Conservation (phyloP, 148 eudicot genomes). For the Mesembryanthemum crystallinum region DNA sequence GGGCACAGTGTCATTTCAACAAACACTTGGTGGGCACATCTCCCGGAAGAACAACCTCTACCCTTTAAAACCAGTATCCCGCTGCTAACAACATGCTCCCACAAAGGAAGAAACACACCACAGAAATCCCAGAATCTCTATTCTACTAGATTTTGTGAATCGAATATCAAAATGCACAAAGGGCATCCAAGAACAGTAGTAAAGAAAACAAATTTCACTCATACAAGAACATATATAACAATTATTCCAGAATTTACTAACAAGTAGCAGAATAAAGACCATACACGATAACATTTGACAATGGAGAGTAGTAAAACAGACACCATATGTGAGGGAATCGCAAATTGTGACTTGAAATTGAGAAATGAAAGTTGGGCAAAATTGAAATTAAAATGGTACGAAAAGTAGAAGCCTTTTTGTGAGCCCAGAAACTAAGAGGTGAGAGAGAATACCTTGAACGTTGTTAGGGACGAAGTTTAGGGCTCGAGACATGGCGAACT, state of each 20-base stretch:
- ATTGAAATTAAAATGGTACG: not conserved
- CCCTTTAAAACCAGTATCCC: not conserved
- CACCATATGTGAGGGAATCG: not conserved
- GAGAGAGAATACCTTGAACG: constrained; percentile 43
- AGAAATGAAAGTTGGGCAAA: not conserved
- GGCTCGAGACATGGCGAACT: constrained; percentile 48
- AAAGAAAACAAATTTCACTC: not conserved
- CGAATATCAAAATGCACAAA: not conserved
- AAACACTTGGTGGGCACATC: constrained; percentile 32
- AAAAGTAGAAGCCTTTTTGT: not conserved
- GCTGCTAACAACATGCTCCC: not conserved
- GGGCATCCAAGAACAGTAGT: not conserved
- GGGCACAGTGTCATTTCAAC: constrained; percentile 21
- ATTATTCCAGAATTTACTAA: not conserved
- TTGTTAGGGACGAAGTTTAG: constrained; percentile 42
- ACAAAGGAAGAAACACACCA: not conserved
- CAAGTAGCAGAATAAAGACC: not conserved
- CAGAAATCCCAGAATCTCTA: constrained; percentile 3
- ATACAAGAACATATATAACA: not conserved
- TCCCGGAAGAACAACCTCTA: not conserved
- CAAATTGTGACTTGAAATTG: not conserved
- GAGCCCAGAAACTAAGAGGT: not conserved
- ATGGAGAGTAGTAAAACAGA: not conserved
- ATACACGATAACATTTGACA: not conserved
- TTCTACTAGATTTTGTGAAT: not conserved